A percentile compares a stretch with the other conserved stretches of the same genome.
Evolutionary conservation across 139 green algal species (phyloP).

Genomic region (Tetraselmis chui): DNA sequence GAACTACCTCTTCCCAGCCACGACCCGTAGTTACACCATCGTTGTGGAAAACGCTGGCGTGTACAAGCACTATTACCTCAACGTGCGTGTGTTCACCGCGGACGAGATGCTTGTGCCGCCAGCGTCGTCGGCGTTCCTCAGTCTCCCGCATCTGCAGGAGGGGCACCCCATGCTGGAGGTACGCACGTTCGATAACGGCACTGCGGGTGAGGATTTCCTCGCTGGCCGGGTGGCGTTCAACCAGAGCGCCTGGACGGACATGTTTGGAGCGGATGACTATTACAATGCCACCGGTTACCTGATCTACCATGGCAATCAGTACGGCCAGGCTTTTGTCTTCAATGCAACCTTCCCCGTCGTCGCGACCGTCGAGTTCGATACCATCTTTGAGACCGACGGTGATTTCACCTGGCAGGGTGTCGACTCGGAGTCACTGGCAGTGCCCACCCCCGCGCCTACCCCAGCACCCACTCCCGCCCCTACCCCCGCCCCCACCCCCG

Average conservation of each 20-base stretch:
- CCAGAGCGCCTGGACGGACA: neutral
- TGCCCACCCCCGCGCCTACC: neutral
- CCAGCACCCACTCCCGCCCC: neutral
- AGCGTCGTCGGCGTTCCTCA: neutral
- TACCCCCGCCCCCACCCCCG: neutral
- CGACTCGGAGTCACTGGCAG: too few species aligned
- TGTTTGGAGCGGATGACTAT: neutral
- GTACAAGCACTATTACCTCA: neutral
- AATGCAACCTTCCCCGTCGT: neutral
- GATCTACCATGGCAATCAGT: neutral
- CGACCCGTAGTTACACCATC: neutral
- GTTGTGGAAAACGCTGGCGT: neutral
- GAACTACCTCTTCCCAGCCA: neutral
- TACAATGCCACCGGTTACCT: neutral
- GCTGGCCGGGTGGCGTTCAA: neutral
- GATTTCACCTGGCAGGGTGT: neutral
- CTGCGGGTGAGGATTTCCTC: neutral
- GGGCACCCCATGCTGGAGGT: neutral
- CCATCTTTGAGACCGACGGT: neutral
- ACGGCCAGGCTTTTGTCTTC: neutral
- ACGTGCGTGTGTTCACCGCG: neutral
- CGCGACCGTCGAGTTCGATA: neutral
- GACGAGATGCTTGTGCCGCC: neutral
- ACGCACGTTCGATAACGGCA: neutral
- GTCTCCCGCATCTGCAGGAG: neutral